phyloP scores from a whole-genome alignment of 2,329 filamentous ascomycete genomes.

The Fusarium succisae region DNA sequence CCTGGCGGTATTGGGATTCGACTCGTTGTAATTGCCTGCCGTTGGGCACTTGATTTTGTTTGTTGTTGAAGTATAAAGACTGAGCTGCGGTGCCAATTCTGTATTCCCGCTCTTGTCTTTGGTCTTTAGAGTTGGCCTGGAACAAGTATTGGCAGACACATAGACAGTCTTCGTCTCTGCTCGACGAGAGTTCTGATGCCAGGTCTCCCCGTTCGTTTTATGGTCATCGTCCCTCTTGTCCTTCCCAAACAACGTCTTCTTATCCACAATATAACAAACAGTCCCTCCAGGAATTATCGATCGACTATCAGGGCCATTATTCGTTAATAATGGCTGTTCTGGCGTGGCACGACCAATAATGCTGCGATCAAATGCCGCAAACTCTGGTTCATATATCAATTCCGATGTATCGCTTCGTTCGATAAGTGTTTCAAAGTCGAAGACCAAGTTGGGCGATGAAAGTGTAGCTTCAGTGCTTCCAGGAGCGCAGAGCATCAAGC shows the following conservation, averaged over 20 bases:
- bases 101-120: conserved; percentile 20
- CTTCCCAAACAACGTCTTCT: conserved; percentile 41
- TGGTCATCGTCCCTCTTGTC: conserved; percentile 23
- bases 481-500: conserved; percentile 67
- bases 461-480: conserved; percentile 72
- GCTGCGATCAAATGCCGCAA: conserved; percentile 67
- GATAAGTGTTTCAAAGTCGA: conserved; percentile 24
- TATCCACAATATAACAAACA: conserved; percentile 54
- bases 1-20: conserved; percentile 37
- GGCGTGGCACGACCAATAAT: conserved; percentile 70
- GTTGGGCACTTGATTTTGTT: conserved; percentile 45
- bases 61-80: conserved; percentile 77
- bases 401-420: conserved; percentile 30
- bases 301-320: conserved; percentile 69
- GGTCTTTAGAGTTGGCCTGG: conserved; percentile 68
- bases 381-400: conserved; percentile 66
- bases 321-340: conserved; percentile 61
- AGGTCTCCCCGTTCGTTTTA: conserved; percentile 6
- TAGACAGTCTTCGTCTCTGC: conserved; percentile 65
- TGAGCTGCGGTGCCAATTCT: conserved; percentile 72
- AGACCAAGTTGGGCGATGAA: conserved; percentile 12
- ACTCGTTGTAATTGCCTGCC: conserved; percentile 31
- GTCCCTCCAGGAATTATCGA: conserved; percentile 72
- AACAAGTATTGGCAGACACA: conserved; percentile 87
- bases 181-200: conserved; percentile 40